Base-by-base conservation (phyloP, 139 green algal genomes). In the Chlorella sp. region DNA sequence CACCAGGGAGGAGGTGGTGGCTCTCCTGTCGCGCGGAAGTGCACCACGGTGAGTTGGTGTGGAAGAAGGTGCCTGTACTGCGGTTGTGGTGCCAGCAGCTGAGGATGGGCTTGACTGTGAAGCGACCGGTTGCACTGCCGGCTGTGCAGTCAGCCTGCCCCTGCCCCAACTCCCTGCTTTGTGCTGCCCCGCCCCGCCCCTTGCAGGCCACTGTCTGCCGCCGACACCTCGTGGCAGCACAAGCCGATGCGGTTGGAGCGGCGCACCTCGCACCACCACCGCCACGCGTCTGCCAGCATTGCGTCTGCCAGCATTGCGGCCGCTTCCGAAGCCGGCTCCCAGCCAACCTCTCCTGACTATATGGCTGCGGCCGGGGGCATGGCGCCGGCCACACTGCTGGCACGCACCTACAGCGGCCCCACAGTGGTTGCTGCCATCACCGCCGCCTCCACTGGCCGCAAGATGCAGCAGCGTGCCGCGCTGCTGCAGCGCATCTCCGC, bases 221-320 rank as follows among this genome's bases (percentile, higher is more conserved):
- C 51, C 5, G 76, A 82, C 34, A 73, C 60, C 23, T 82, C 76
- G 0, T 82, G 76, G 76, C 76, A 82, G 57, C 76, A 82, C 76
- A 72, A 72, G 57, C 76, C 76, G 36, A 47, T 72, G 36, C 28
- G 26, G 7, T 6, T 26, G 51, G 51, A 60, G 12, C 3, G 7
- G 16, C 60, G 36, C 57, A 72, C 32, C 36, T 12, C 17, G 23
- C 25, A 36, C 16, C 44, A 36, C 56, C 56, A 38, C 23, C 17
- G 5, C 57, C 60, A 26, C 75, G 20, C 56, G 30, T 65, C 41
- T n/a, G 30, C 47, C 51, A 47, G 7, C 32, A 20, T 67, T 13
- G 30, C 51, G 17, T 25, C 51, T 30, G 30, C 32, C n/a, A 47
- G 7, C 32, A 20, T 67, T 13, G 30, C 51, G 17, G 39, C 51